Conservation (phyloP, 2,329 filamentous ascomycete genomes). For the Cercospora janseana region DNA sequence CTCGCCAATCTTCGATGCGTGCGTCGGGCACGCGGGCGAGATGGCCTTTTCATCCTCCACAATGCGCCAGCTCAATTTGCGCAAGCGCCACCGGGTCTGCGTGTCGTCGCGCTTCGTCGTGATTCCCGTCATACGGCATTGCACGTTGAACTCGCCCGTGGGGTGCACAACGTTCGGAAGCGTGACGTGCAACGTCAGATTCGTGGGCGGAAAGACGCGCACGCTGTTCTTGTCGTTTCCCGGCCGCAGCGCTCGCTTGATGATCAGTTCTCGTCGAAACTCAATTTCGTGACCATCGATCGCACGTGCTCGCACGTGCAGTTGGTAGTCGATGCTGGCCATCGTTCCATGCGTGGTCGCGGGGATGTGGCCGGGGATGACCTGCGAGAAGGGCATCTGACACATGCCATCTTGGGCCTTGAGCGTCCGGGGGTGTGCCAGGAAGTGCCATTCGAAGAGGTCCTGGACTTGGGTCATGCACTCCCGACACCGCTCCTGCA, state of each 20-base stretch:
- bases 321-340: constrained; percentile 72
- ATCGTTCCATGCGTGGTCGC: constrained; percentile 74
- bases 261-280: constrained; percentile 65
- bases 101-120: constrained; percentile 65
- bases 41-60: constrained; percentile 81
- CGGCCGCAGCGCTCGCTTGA: constrained; percentile 76
- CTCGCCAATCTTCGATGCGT: constrained; percentile 63
- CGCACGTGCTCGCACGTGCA: constrained; percentile 65
- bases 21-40: constrained; percentile 75
- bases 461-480: constrained; percentile 71
- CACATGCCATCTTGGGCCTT: constrained; percentile 58
- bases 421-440: constrained; percentile 53
- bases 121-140: constrained; percentile 82
- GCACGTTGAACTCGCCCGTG: constrained; percentile 74
- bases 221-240: constrained; percentile 83
- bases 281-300: constrained; percentile 62
- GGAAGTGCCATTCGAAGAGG: constrained; percentile 75
- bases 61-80: constrained; percentile 88
- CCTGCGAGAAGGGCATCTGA: constrained; percentile 82
- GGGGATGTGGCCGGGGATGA: constrained; percentile 82
- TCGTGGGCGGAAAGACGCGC: constrained; percentile 93
- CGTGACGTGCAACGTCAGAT: constrained; percentile 81
- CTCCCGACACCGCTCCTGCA: constrained; percentile 71
- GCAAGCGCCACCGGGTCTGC: constrained; percentile 82
- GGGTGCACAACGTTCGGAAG: constrained; percentile 83